These are phyloP conservation scores for Phoma herbarum DNA, from an alignment of 2,329 filamentous ascomycete genomes.

Conservation along the genomic window DNA sequence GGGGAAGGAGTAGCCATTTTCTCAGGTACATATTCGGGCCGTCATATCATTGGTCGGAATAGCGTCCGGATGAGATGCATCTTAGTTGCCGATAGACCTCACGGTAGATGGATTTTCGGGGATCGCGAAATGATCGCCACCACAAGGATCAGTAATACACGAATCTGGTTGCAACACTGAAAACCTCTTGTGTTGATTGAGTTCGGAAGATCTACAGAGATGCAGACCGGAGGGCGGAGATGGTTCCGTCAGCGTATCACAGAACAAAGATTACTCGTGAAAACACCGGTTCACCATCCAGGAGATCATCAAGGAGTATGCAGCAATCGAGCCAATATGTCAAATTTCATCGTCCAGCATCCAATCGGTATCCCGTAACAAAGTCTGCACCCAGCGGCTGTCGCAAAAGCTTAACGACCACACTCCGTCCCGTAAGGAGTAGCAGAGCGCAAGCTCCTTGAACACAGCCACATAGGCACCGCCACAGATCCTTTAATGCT, in stretches of 20 bases:
- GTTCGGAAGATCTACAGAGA: conserved; percentile 1
- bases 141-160: conserved; percentile 9
- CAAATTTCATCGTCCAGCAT: background rate
- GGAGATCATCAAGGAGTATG: background rate
- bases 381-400: conserved; percentile 1
- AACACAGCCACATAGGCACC: conserved; percentile 14
- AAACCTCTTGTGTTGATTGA: background rate
- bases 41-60: background rate
- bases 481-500: conserved; percentile 5
- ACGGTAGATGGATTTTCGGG: conserved; percentile 1
- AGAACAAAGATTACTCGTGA: background rate
- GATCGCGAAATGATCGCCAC: conserved; percentile 18
- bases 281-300: background rate
- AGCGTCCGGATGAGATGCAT: background rate
- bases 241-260: conserved; percentile 1
- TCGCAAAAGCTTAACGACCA: conserved; percentile 3
- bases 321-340: conserved; percentile 8
- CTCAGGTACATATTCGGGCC: background rate
- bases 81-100: background rate
- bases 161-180: background rate
- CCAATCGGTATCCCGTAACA: background rate
- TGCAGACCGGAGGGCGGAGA: conserved; percentile 10
- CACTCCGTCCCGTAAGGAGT: conserved; percentile 1
- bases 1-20: background rate
- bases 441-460: background rate